These are phyloP conservation scores for Venturia oleaginea DNA, from an alignment of 2,329 filamentous ascomycete species.

Conservation along the genomic window DNA sequence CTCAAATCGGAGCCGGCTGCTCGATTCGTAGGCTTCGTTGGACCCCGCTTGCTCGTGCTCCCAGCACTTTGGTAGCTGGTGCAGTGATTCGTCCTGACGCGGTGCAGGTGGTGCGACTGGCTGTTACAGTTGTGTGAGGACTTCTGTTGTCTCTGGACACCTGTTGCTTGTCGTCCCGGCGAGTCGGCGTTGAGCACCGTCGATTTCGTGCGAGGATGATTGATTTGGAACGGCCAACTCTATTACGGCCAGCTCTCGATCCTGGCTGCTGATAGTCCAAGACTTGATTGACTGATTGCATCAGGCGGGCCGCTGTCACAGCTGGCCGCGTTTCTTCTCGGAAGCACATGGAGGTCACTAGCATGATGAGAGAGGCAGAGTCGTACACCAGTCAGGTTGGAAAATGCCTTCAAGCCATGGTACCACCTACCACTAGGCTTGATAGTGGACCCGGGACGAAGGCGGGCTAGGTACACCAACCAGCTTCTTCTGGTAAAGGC, in stretches of 20 bases:
- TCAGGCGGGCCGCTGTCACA: neutral
- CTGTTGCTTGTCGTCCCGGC: neutral
- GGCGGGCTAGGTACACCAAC: neutral
- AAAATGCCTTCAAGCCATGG: neutral
- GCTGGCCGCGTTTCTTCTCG: neutral
- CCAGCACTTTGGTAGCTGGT: neutral
- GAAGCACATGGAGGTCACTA: neutral
- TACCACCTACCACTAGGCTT: neutral
- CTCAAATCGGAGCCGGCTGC: neutral
- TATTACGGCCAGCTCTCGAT: neutral
- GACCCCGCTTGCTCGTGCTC: neutral
- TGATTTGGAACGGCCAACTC: neutral
- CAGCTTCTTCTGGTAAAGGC: neutral
- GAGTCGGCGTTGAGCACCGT: neutral
- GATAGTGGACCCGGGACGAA: neutral
- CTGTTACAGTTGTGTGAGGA: neutral
- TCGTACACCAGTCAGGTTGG: slow-evolving; percentile 1
- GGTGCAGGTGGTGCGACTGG: neutral
- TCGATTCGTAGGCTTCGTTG: neutral
- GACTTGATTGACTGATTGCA: neutral
- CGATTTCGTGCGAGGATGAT: neutral
- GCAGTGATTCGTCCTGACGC: neutral
- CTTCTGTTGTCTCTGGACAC: neutral
- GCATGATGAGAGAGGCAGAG: neutral
- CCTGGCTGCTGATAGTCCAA: neutral